These are phyloP conservation scores for Coprinellus micaceus DNA, from an alignment of 768 basidiomycete species.

Conservation along the genomic window DNA sequence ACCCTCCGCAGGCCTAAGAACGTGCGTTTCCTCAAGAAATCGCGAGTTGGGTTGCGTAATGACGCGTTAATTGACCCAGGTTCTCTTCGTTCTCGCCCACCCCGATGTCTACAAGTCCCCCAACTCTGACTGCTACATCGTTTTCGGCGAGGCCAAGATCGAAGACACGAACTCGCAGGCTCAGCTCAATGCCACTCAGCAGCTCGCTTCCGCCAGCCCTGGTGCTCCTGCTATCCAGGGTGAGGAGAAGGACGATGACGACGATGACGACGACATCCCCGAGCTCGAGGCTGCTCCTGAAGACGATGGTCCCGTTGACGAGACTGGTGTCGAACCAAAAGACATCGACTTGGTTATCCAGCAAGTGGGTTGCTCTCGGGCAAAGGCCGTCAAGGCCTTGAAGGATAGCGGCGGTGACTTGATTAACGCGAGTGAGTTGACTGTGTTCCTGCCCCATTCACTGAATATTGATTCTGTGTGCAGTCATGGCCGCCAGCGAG, in stretches of 20 bases:
- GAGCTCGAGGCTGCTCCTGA: constrained; percentile 80
- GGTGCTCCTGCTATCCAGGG: constrained; percentile 34
- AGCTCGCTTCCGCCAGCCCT: constrained; percentile 56
- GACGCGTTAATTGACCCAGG: constrained; percentile 34
- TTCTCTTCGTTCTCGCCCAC: constrained; percentile 87
- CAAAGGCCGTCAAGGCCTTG: constrained; percentile 86
- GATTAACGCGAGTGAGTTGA: constrained; percentile 89
- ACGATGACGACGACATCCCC: constrained; percentile 73
- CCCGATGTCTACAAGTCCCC: constrained; percentile 98
- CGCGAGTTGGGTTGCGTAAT: background rate
- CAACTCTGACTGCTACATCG: constrained; percentile 97
- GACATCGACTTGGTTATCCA: constrained; percentile 93
- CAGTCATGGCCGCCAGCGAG: constrained; percentile 93
- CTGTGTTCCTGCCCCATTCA: too few species aligned
- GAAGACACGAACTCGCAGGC: too few species aligned
- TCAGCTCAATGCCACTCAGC: constrained; percentile 75
- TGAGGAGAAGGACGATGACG: constrained; percentile 49
- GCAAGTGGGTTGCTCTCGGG: constrained; percentile 84
- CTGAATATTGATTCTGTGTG: too few species aligned
- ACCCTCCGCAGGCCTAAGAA: constrained; percentile 94
- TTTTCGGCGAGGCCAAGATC: constrained; percentile 97
- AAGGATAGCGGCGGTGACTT: constrained; percentile 92
- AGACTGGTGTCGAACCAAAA: constrained; percentile 86
- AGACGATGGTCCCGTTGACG: constrained; percentile 79
- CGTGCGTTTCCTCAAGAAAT: constrained; percentile 40